Conservation (phyloP, 176 grass and related monocot genomes). For the Elaeis guineensis region DNA sequence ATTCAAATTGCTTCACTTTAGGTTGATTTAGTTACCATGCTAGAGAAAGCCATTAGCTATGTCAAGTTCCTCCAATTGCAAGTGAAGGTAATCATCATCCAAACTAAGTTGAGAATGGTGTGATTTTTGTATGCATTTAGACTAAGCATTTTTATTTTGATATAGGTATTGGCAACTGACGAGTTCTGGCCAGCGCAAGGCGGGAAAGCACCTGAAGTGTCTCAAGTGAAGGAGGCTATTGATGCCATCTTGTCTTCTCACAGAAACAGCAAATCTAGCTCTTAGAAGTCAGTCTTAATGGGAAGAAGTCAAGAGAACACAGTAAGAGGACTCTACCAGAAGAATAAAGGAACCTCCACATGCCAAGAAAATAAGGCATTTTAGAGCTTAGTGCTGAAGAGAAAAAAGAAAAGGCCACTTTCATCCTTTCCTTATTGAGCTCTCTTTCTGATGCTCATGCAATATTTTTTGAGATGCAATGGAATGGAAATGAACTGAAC, state of each 20-base stretch:
- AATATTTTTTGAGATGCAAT: too few species aligned
- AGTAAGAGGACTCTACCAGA: too few species aligned
- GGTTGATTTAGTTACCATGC: conserved; percentile 97
- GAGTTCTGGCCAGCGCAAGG: conserved; percentile 96
- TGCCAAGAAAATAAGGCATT: too few species aligned
- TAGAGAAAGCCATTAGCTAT: conserved; percentile 93
- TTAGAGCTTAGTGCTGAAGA: background rate
- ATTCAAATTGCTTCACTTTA: background rate
- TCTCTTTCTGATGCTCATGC: too few species aligned
- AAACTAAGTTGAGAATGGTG: too few species aligned
- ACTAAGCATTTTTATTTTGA: conserved; percentile 1
- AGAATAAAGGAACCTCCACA: too few species aligned
- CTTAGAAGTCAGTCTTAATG: conserved; percentile 18
- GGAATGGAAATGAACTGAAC: too few species aligned
- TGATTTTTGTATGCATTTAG: too few species aligned
- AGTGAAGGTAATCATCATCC: conserved; percentile 62
- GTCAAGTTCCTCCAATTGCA: conserved; percentile 96
- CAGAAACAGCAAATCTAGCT: conserved; percentile 22
- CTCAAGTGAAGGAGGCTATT: conserved; percentile 79
- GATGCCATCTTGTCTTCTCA: conserved; percentile 72
- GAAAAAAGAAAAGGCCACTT: background rate
- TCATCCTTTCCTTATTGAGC: too few species aligned
- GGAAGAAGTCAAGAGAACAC: background rate
- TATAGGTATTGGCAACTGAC: conserved; percentile 76
- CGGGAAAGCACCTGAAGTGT: conserved; percentile 67